Base-by-base conservation (phyloP, 495 filamentous ascomycete genomes). In the Recurvomyces mirabilis region DNA sequence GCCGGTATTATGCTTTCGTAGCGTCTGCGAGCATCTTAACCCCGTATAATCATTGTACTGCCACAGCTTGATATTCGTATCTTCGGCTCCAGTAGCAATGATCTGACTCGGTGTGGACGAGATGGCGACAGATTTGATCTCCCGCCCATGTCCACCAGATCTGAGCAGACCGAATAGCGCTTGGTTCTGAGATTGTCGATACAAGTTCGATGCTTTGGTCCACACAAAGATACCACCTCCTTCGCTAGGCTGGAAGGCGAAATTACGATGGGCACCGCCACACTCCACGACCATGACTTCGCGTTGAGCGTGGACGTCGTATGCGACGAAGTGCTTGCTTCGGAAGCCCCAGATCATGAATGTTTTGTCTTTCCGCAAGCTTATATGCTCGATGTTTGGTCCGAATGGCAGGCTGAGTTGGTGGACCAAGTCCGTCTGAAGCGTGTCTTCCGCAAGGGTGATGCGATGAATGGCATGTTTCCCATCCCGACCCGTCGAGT, bases 51-150 rank as follows among this genome's bases (percentile, higher is more conserved):
- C 35, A 9, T 30, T 31, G 32, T 44, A 63, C n/a, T 60, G 53
- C 64, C 74, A 84, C 19, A 96, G 71, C 15, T 83, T 74, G 46
- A 96, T 81, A 0, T 73, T 66, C 0, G 93, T 96, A 53, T 96
- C 91, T 62, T 96, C 91, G 0, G 85, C 81, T 0, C 83, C 91
- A 0, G 89, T 96, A 0, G 84, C 88, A 29, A 94, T 60, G 14
- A 79, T 21, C 24, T 58, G 55, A 7, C 38, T 15, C 14, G 14
- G 38, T 4, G 18, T 13, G 3, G 13, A 23, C 1, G 63, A 70
- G 5, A 78, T 56, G n/a, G 83, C 77, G 47, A 79, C 65, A 1
- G 80, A 69, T 60, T 89, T 89, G 49, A 95, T 82, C 65, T 99
- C 91, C 25, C 91, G 64, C 0, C 91, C 91, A 60, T 99, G 91